Conservation (phyloP, 208 protist species). For the Giardia muris region DNA sequence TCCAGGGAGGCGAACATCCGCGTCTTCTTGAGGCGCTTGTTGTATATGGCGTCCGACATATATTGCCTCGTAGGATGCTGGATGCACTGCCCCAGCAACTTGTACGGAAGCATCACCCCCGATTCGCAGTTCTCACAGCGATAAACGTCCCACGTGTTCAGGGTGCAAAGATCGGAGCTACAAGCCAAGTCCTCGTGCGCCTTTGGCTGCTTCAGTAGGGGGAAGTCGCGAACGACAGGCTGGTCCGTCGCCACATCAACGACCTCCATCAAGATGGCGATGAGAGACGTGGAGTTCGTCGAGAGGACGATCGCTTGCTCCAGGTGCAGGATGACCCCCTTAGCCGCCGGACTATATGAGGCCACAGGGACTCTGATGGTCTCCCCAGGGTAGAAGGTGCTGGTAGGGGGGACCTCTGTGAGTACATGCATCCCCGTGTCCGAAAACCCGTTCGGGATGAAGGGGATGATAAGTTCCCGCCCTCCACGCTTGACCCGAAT, state of each 20-base stretch:
- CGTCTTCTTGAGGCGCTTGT: not conserved
- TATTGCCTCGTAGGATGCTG: not conserved
- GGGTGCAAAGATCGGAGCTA: not conserved
- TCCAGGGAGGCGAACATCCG: not conserved
- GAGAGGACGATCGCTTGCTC: not conserved
- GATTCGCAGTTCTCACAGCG: not conserved
- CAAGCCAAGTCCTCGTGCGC: not conserved
- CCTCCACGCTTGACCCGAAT: not conserved
- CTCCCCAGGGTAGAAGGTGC: not conserved
- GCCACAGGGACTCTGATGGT: not conserved
- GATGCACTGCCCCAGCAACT: not conserved
- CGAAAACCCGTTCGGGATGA: not conserved
- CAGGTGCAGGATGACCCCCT: not conserved
- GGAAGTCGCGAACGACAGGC: not conserved
- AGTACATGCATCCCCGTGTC: not conserved
- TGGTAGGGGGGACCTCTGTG: not conserved
- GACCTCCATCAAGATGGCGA: not conserved
- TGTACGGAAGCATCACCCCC: not conserved
- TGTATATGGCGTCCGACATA: not conserved
- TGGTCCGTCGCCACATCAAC: not conserved
- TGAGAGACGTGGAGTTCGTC: not conserved
- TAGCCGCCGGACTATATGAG: not conserved
- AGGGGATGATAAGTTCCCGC: not conserved
- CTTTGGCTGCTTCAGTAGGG: not conserved
- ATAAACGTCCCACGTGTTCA: not conserved